Evolutionary conservation across 805 yeast species (phyloP), one percentile per base, ranked within the genome.

Genomic region (Trichomonascus vanleenenianus): DNA sequence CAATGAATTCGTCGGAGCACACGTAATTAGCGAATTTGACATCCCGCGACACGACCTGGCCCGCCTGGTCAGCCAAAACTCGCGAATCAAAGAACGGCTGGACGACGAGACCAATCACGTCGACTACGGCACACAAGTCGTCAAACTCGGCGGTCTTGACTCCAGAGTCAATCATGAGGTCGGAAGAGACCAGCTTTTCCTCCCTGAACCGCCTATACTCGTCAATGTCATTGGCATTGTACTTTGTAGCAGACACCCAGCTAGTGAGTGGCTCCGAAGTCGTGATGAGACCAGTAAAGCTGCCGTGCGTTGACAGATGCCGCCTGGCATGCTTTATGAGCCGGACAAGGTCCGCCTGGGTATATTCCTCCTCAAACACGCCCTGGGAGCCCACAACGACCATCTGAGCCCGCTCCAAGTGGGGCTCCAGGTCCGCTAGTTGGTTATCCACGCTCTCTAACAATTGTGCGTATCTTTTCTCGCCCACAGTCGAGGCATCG

Each of bases 191-290:
- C 18, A 30, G 15, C 30, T 30, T 32, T 19, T 42, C 40, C 14
- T 45, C 45, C 20, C 37, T 38, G 46, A 30, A 48, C 60, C 74
- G 74, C 39, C 40, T 40, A 42, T 51, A 53, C 20, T 44, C 49
- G 15, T 40, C 49, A 5, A 36, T 37, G n/a, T 49, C 40, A 2
- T 40, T 50, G 3, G 56, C 54, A 31, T 53, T 55, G 45, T 39
- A 55, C 30, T 48, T 46, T 15, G 55, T 40, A 9, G 52, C 30
- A 7, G 57, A 52, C 2, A 51, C 39, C 62, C 74, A 85, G 16
- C 78, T 65, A n/a, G 77, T 83, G 18, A 93, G 93, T 43, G 95
- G 93, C 63, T 85, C 95, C 44, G 89, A 72, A 12, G 93, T 85
- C 30, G 94, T 83, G 38, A 85, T 68, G 46, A 64, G 53, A 46